phyloP scores from a whole-genome alignment of 805 yeast species.

The Wickerhamomyces queroliae region DNA sequence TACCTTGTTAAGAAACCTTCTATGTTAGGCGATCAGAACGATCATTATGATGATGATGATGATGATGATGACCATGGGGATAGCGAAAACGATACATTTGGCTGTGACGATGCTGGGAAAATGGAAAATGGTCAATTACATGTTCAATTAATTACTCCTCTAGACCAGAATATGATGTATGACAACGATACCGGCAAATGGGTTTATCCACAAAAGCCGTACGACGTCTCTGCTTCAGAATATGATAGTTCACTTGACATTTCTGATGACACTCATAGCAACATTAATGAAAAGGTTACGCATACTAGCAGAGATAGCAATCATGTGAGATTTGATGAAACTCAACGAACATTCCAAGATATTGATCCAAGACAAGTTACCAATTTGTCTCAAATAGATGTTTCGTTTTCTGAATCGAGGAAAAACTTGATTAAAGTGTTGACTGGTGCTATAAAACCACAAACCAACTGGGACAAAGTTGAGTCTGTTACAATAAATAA shows the following conservation, averaged over 20 bases:
- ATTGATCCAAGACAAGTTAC: slow-evolving; percentile 26
- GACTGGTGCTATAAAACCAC: slow-evolving; percentile 30
- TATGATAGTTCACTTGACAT: neutral
- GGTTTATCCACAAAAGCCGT: slow-evolving; percentile 8
- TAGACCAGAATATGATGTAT: slow-evolving; percentile 18
- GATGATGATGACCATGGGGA: neutral
- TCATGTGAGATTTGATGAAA: neutral
- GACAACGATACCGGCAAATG: slow-evolving; percentile 13
- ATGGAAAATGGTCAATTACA: neutral
- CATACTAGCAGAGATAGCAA: slow-evolving; percentile 9
- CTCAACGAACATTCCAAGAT: neutral
- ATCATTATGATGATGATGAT: neutral
- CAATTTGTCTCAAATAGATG: slow-evolving; percentile 34
- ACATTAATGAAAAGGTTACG: slow-evolving; percentile 7
- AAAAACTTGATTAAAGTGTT: slow-evolving; percentile 35
- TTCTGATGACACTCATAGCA: neutral
- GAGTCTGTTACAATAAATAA: slow-evolving; percentile 27
- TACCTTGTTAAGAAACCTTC: neutral
- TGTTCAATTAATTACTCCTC: slow-evolving; percentile 16
- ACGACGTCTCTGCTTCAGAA: neutral
- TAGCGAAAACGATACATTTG: too few relatives aligned
- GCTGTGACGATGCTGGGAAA: too few relatives aligned
- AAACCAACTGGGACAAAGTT: slow-evolving; percentile 35
- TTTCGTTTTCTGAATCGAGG: slow-evolving; percentile 40
- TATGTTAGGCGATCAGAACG: neutral